Conservation (phyloP, 2,329 filamentous ascomycete species). For the Raffaelea arxii region DNA sequence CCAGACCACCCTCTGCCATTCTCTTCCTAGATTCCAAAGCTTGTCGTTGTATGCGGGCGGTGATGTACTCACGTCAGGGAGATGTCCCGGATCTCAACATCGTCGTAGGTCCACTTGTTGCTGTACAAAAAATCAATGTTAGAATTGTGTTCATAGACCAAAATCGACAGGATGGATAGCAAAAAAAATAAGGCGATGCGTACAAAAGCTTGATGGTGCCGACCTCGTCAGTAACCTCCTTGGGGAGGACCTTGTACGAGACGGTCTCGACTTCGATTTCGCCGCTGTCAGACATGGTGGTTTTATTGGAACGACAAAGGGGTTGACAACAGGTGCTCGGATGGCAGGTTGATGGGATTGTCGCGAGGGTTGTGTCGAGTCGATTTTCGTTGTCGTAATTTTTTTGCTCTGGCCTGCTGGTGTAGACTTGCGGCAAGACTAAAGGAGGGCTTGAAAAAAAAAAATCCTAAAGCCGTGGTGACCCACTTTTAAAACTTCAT, state of each 20-base stretch:
- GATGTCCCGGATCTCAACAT: constrained; percentile 99
- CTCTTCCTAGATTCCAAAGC: too few relatives aligned
- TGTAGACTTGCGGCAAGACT: background rate
- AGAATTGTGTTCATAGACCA: too few relatives aligned
- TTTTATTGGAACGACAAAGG: constrained; percentile 20
- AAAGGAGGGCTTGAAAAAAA: constrained; percentile 4
- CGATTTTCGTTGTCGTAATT: background rate
- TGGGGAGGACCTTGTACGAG: constrained; percentile 72
- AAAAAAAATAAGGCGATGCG: constrained; percentile 1
- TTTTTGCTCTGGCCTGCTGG: background rate
- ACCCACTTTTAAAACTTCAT: background rate
- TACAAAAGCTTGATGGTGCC: constrained; percentile 84
- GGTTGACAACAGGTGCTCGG: background rate
- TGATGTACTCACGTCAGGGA: constrained; percentile 80
- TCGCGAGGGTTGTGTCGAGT: background rate
- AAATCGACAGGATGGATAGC: too few relatives aligned
- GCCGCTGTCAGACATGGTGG: constrained; percentile 86
- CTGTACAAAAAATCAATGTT: constrained; percentile 9
- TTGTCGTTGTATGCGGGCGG: background rate
- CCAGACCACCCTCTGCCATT: too few relatives aligned
- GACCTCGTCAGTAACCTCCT: constrained; percentile 83
- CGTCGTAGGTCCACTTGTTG: constrained; percentile 90
- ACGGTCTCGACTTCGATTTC: constrained; percentile 86
- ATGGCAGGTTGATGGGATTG: background rate
- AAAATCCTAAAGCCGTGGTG: background rate